Conservation (phyloP, 352 stramenopile genomes). For the Phytophthora multivora region DNA sequence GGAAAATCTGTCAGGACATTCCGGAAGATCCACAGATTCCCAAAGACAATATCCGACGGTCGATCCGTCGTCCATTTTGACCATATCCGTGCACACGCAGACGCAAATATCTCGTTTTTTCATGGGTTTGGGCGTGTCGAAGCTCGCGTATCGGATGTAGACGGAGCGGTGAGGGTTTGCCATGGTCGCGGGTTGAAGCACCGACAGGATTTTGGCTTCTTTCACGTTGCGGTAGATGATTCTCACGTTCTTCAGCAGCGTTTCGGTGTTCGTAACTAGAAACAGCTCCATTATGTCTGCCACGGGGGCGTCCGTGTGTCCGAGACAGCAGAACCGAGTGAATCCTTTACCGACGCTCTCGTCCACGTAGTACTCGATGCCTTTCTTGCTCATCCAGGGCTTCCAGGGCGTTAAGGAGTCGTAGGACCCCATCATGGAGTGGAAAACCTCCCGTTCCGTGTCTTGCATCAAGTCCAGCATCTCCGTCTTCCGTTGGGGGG, state of each 20-base stretch:
- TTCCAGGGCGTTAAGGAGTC: constrained; percentile 32
- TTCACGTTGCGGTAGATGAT: constrained; percentile 59
- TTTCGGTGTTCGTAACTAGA: constrained; percentile 42
- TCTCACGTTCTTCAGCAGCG: constrained; percentile 50
- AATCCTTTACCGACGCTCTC: constrained; percentile 39
- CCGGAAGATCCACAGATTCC: constrained; percentile 51
- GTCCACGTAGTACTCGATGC: constrained; percentile 56
- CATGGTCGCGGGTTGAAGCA: constrained; percentile 31
- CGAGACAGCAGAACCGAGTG: constrained; percentile 58
- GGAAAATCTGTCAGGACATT: constrained; percentile 34
- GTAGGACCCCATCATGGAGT: constrained; percentile 30
- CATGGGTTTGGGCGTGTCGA: constrained; percentile 46
- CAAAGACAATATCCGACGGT: constrained; percentile 66
- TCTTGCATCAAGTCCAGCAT: constrained; percentile 29
- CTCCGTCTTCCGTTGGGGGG: constrained; percentile 19
- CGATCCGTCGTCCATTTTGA: constrained; percentile 26
- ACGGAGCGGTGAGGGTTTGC: constrained; percentile 34
- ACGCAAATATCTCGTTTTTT: constrained; percentile 42
- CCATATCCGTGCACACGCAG: constrained; percentile 37
- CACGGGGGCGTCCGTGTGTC: constrained; percentile 38
- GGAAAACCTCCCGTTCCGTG: constrained; percentile 27
- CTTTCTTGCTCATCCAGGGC: constrained; percentile 36
- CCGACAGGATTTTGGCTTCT: constrained; percentile 50
- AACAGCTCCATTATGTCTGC: constrained; percentile 60
- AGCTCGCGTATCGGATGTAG: constrained; percentile 45